Evolutionary conservation across 2,329 filamentous ascomycete genomes (phyloP), one percentile per base, ranked within the genome.

Genomic region (Aspergillus vadensis): DNA sequence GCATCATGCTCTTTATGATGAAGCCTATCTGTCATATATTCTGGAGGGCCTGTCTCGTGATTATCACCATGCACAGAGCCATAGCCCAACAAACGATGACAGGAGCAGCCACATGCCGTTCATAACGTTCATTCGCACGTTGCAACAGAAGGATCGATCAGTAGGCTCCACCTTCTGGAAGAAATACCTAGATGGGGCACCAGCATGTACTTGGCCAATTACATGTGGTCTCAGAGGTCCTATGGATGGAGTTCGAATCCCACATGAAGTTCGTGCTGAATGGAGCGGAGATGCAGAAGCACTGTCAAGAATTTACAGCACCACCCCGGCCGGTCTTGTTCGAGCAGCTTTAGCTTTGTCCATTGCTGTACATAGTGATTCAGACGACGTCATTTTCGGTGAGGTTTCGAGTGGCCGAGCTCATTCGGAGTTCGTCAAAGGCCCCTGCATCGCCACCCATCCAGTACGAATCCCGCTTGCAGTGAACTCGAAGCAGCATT

Each of bases 1-100:
- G 9, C 57, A 59, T 19, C 57, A 59, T 27, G 57, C 57, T 1
- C 43, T 59, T 10, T 59, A 59, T 30, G 57, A 59, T 23, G 52
- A 50, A 36, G 57, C 57, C 2, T 59, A 51, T 25, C 10, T 59
- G 10, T 50, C 57, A 14, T 59, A 5, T 10, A 10, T 59, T 12
- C 21, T 59, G 4, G 19, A 59, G 1, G 17, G 52, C 1, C 25
- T 59, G 10, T 59, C 57, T 2, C 23, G 25, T 14, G 32, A 15
- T 10, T 59, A 59, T 44, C 51, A 43, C 30, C 14, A 12, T 15
- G 17, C 27, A 2, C 5, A 23, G 6, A 6, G 7, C 5, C 5
- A 5, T 39, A 25, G 17, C 14, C 8, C 4, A 14, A 19, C 15
- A 23, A 17, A 12, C 17, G 8, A 21, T n/a, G n/a, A 25, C 10